phyloP scores from a whole-genome alignment of 257 asterid genomes.

The Eustoma russellianum region DNA sequence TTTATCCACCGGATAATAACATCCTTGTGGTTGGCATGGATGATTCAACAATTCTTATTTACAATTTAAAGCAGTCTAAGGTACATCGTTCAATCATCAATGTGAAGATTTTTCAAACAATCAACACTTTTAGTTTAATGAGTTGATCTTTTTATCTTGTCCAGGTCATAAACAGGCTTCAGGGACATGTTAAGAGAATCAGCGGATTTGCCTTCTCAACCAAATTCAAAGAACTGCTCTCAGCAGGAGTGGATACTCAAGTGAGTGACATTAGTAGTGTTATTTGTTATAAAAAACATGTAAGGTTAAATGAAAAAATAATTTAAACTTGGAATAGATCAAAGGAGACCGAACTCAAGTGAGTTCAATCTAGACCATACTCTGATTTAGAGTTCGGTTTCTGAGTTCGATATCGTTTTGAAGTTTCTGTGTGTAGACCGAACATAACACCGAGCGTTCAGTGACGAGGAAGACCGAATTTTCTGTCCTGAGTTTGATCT shows the following conservation, averaged over 20 bases:
- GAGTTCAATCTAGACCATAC: too few relatives aligned
- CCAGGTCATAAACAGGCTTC: conserved; percentile 44
- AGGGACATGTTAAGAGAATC: conserved; percentile 49
- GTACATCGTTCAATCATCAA: conserved; percentile 16
- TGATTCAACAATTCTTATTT: conserved; percentile 53
- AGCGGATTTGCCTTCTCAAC: conserved; percentile 15
- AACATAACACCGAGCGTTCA: too few relatives aligned
- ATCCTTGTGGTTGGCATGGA: conserved; percentile 59
- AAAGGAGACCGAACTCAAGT: too few relatives aligned
- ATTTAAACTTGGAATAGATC: too few relatives aligned
- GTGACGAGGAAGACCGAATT: too few relatives aligned
- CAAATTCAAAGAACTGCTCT: background rate
- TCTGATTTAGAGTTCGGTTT: too few relatives aligned
- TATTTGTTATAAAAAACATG: too few relatives aligned
- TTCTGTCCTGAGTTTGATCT: too few relatives aligned
- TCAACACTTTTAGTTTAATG: background rate
- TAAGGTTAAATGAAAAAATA: too few relatives aligned
- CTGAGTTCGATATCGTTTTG: too few relatives aligned
- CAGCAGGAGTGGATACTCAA: conserved; percentile 14
- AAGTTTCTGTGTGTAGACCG: too few relatives aligned
- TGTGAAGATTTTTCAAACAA: background rate
- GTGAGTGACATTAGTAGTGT: too few relatives aligned
- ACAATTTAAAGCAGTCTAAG: conserved; percentile 45
- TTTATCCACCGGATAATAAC: conserved; percentile 70
- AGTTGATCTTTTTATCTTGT: conserved; percentile 3